Evolutionary conservation across 495 filamentous ascomycete genomes (phyloP).

Genomic region (Podospora pseudoanserina): DNA sequence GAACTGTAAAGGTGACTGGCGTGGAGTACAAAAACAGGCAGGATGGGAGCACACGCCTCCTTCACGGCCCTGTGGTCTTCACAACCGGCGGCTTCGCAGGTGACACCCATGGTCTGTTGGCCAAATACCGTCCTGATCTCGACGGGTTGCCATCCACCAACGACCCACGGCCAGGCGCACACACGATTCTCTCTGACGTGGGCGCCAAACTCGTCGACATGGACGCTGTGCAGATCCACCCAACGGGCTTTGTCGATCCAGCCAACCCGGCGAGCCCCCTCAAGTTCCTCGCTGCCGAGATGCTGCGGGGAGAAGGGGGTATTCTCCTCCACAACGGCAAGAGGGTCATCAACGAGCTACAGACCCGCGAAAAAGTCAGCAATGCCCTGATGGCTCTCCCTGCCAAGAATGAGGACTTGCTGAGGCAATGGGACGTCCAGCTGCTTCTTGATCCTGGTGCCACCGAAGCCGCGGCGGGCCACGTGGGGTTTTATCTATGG

Average conservation of each 20-base stretch:
- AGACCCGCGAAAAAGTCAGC: conserved; percentile 52
- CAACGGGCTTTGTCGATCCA: conserved; percentile 72
- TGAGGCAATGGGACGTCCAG: conserved; percentile 52
- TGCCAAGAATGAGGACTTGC: conserved; percentile 6
- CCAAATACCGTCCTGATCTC: conserved; percentile 53
- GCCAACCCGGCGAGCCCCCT: conserved; percentile 35
- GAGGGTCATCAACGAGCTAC: conserved; percentile 57
- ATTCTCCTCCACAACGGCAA: conserved; percentile 46
- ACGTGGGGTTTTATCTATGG: conserved; percentile 57
- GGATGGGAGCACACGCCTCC: conserved; percentile 12
- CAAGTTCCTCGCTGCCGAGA: conserved; percentile 61
- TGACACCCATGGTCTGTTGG: conserved; percentile 51
- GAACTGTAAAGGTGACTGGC: conserved; percentile 27
- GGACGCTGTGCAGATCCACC: conserved; percentile 57
- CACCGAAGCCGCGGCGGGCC: conserved; percentile 45
- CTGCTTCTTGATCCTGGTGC: conserved; percentile 57
- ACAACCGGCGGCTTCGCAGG: conserved; percentile 58
- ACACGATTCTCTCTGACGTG: conserved; percentile 42
- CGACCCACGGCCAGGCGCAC: conserved; percentile 49
- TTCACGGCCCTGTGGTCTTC: conserved; percentile 53
- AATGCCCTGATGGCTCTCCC: conserved; percentile 43
- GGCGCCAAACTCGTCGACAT: conserved; percentile 56
- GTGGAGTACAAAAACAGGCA: conserved; percentile 32
- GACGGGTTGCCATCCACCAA: conserved; percentile 58
- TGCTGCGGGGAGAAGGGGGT: conserved; percentile 56